A percentile compares a stretch with the other conserved stretches of the same genome.
Conservation (phyloP, 441 rosid species). For the Rhodomyrtus psidioides region DNA sequence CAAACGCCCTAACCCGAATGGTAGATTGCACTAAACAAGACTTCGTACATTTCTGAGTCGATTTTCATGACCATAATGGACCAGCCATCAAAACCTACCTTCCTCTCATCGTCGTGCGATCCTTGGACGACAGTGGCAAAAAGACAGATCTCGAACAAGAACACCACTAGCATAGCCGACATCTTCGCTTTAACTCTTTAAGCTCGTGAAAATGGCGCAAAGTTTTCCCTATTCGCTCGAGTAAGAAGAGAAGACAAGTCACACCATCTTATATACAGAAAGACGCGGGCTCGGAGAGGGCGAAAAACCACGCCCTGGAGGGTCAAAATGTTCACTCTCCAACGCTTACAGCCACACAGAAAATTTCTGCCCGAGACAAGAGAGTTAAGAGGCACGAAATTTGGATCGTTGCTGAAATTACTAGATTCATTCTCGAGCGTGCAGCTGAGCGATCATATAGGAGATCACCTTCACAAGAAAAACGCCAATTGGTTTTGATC, state of each 20-base stretch:
- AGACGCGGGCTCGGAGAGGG: not conserved
- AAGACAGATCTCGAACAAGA: conserved; percentile 23
- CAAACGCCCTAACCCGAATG: not conserved
- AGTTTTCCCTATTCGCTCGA: not conserved
- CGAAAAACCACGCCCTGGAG: not conserved
- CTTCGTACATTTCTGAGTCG: not conserved
- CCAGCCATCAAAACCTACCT: conserved; percentile 15
- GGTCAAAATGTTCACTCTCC: not conserved
- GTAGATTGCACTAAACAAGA: not conserved
- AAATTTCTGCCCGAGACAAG: not conserved
- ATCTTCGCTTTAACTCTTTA: conserved; percentile 5
- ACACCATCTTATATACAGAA: not conserved
- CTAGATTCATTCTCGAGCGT: not conserved
- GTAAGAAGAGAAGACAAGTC: not conserved
- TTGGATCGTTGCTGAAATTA: not conserved
- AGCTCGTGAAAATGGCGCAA: not conserved
- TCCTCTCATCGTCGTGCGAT: conserved; percentile 20
- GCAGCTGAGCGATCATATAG: not conserved
- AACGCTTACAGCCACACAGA: not conserved
- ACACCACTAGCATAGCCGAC: conserved; percentile 6
- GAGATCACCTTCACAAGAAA: not conserved
- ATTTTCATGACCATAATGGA: not conserved
- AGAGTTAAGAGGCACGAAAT: not conserved
- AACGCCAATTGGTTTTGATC: not conserved
- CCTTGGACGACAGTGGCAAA: conserved; percentile 20